These are phyloP conservation scores for Schwanniomyces yamadae DNA, from an alignment of 805 yeast genomes.

Conservation along the genomic window DNA sequence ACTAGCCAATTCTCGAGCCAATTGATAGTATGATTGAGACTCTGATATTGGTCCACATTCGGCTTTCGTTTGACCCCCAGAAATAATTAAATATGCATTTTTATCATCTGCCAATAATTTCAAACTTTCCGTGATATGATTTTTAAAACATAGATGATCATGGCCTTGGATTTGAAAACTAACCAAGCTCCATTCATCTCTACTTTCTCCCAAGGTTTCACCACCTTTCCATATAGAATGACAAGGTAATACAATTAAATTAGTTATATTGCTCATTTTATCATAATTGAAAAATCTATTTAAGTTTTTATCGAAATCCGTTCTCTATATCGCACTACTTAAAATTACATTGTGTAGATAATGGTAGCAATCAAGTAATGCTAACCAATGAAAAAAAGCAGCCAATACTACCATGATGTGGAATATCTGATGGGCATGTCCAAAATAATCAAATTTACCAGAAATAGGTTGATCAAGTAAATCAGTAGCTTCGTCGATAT, in stretches of 20 bases:
- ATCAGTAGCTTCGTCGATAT: conserved; percentile 14
- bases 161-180: conserved; percentile 66
- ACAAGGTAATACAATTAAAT: conserved; percentile 44
- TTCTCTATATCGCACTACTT: conserved; percentile 1
- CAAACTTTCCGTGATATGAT: conserved; percentile 55
- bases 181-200: conserved; percentile 65
- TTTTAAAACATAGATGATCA: conserved; percentile 64
- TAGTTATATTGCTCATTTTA: conserved; percentile 3
- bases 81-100: conserved; percentile 43
- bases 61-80: conserved; percentile 72
- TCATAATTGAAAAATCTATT: not conserved
- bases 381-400: conserved; percentile 70
- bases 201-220: conserved; percentile 42
- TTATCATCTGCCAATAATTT: conserved; percentile 29
- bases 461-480: conserved; percentile 12
- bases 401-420: conserved; percentile 78
- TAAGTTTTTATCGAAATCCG: not conserved
- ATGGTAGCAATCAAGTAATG: conserved; percentile 55
- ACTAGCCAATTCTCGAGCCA: conserved; percentile 34
- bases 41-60: conserved; percentile 58
- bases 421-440: conserved; percentile 84
- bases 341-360: conserved; percentile 37
- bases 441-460: conserved; percentile 59
- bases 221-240: conserved; percentile 59
- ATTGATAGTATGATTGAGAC: conserved; percentile 52